Evolutionary conservation across 1,284 basidiomycete genomes (phyloP).

Genomic region (Rhodotorula sp.): DNA sequence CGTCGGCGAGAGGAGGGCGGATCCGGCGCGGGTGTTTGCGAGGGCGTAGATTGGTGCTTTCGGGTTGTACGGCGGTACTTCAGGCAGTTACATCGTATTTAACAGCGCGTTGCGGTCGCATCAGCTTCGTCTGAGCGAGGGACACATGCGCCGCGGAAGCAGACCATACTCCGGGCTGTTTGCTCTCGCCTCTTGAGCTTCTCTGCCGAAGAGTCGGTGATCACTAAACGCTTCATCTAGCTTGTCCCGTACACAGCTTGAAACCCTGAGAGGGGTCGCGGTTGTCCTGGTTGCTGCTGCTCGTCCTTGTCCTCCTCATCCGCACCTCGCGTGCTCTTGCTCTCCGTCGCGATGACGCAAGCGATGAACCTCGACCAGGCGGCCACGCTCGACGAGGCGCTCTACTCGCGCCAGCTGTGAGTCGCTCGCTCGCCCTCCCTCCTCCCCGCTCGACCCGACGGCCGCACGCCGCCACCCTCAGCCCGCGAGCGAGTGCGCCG

Average conservation of each 20-base stretch:
- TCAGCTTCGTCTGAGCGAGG: too few species aligned
- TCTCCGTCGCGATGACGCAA: slow-evolving; percentile 8
- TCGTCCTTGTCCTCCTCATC: background rate
- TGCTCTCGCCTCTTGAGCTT: too few species aligned
- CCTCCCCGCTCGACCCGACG: background rate
- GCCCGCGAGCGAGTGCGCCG: background rate
- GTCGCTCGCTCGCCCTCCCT: slow-evolving; percentile 47
- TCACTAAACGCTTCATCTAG: too few species aligned
- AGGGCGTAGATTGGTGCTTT: background rate
- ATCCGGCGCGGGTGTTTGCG: slow-evolving; percentile 11
- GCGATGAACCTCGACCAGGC: slow-evolving; percentile 26
- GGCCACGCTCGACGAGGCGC: slow-evolving; percentile 46
- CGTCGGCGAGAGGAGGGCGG: background rate
- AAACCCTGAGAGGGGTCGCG: too few species aligned
- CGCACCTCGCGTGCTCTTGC: background rate
- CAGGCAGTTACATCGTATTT: background rate
- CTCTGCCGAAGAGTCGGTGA: too few species aligned
- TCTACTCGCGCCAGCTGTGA: slow-evolving; percentile 95
- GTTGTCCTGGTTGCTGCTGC: too few species aligned
- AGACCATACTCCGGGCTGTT: too few species aligned
- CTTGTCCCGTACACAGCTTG: too few species aligned
- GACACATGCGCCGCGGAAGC: too few species aligned
- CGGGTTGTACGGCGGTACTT: background rate
- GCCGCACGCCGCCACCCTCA: background rate
- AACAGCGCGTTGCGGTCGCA: background rate